Base-by-base conservation (phyloP, 108 stramenopile genomes). In the Fistulifera pelliculosa region DNA sequence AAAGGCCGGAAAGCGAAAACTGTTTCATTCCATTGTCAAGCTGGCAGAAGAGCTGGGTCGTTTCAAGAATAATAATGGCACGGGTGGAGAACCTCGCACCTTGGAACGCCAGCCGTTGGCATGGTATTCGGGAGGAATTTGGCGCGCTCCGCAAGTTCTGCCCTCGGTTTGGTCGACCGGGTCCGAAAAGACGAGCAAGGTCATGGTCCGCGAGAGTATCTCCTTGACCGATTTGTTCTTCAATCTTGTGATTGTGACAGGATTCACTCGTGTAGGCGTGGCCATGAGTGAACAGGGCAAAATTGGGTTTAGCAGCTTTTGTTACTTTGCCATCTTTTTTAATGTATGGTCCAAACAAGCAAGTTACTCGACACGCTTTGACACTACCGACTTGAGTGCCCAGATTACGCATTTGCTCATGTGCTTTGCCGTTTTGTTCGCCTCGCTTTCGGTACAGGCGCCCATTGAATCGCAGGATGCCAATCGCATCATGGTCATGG, bases 241-340 rank as follows among this genome's bases (percentile, higher is more conserved):
- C 42, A 74, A 80, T 66, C 55, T 90, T 26, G 81, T 85, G 19
- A 83, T 76, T 47, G 83, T 90, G 14, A 90, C 83, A 6, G 81
- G 76, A 52, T 83, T 90, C 60, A 78, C 87, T 18, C 71, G 83
- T 16, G 79, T 85, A 1, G 87, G 87, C 23, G 49, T 71, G 45
- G 83, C 80, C 38, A 75, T 90, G 47, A 71, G 78, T 27, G 71
- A 66, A 19, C 44, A 73, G 38, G 80, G 81, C 0, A 56, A 31
- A 2, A 59, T 90, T 21, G 63, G 72, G 25, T 48, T 52, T 11
- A 67, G 76, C 38, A 58, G 71, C 13, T 15, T 90, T 8, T 61
- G 79, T 12, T 90, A 85, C 55, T 90, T 85, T 73, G 81, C 81
- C n/a, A 66, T 85, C 19, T 90, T 90, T 73, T 90, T 81, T 80